Percentiles rank a stretch among this genome's conserved stretches.
These are phyloP conservation scores for Physaria fendleri DNA, from an alignment of 345 rosid genomes.

Conservation along the genomic window DNA sequence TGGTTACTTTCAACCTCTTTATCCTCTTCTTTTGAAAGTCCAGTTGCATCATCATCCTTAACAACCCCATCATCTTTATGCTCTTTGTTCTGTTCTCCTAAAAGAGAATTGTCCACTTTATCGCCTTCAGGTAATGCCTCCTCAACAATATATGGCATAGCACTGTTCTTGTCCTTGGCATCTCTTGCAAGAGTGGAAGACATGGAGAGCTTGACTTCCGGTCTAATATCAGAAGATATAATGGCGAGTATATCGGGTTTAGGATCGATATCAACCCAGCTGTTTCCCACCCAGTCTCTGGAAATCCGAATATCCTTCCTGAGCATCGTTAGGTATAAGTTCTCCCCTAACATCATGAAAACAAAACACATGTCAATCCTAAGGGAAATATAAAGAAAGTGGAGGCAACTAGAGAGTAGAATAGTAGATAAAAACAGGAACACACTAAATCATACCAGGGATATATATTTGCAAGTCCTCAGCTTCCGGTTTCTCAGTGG, in stretches of 20 bases:
- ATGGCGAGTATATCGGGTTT: slow-evolving; percentile 55
- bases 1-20: slow-evolving; percentile 27
- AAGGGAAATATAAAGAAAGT: background rate
- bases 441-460: slow-evolving; percentile 47
- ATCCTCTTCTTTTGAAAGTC: slow-evolving; percentile 26
- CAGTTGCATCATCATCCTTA: slow-evolving; percentile 25
- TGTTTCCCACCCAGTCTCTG: slow-evolving; percentile 71
- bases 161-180: slow-evolving; percentile 23
- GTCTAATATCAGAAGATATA: slow-evolving; percentile 34
- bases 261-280: slow-evolving; percentile 65
- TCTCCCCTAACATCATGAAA: slow-evolving; percentile 55
- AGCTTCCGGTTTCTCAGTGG: slow-evolving; percentile 27
- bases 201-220: slow-evolving; percentile 41
- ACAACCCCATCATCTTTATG: slow-evolving; percentile 33
- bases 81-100: slow-evolving; percentile 34
- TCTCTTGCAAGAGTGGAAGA: slow-evolving; percentile 42
- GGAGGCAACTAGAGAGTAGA: background rate
- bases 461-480: slow-evolving; percentile 56
- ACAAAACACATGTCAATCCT: slow-evolving; percentile 14
- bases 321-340: slow-evolving; percentile 43
- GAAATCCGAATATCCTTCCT: slow-evolving; percentile 63
- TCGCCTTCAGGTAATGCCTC: slow-evolving; percentile 37
- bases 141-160: slow-evolving; percentile 29
- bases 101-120: slow-evolving; percentile 23
- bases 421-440: background rate